A percentile compares a stretch with the other conserved stretches of the same genome.
Conservation (phyloP, 106 monocot genomes). For the Alisma plantagoaquatica region DNA sequence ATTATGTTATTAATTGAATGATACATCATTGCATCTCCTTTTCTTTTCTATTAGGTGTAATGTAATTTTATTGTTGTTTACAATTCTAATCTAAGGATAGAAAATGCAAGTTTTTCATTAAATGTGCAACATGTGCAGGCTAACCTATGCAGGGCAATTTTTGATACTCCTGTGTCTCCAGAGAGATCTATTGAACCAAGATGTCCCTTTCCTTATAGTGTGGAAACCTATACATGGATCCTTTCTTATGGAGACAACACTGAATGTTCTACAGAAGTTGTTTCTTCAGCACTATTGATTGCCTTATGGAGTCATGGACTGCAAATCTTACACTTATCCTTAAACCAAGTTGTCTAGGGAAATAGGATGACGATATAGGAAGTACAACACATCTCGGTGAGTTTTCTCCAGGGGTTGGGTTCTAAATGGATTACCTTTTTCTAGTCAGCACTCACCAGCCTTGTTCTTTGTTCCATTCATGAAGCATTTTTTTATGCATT, state of each 20-base stretch:
- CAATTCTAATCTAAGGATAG: conserved; percentile 85
- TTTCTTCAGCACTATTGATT: conserved; percentile 58
- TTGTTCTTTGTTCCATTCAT: no score
- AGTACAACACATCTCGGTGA: conserved; percentile 20
- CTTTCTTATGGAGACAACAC: conserved; percentile 70
- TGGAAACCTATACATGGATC: no score
- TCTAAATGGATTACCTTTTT: no score
- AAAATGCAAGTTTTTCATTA: conserved; percentile 82
- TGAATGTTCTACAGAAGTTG: conserved; percentile 66
- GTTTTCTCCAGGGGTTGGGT: no score
- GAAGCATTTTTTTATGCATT: no score
- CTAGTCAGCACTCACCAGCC: no score
- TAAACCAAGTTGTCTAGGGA: conserved; percentile 32
- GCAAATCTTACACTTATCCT: conserved; percentile 45
- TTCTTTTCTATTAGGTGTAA: neutral
- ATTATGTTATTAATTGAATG: neutral
- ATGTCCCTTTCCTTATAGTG: no score
- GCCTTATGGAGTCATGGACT: conserved; percentile 72
- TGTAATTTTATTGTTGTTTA: neutral
- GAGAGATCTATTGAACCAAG: no score
- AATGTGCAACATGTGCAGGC: no score
- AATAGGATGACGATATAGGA: conserved; percentile 34
- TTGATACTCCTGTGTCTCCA: no score
- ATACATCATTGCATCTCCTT: neutral
- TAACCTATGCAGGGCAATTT: no score